Conservation (phyloP, 352 stramenopile genomes). For the Poterioochromonas sp. region DNA sequence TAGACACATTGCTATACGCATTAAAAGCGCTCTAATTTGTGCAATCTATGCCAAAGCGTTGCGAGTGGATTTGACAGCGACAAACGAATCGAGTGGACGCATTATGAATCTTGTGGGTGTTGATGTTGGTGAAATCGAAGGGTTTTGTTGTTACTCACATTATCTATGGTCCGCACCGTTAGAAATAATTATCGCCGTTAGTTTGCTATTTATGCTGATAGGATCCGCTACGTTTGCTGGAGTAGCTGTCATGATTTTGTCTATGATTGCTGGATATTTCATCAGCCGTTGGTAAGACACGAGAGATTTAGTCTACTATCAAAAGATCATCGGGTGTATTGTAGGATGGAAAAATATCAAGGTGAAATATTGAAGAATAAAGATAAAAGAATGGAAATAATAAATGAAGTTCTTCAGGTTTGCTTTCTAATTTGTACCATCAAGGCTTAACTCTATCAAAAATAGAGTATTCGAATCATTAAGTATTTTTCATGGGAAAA, state of each 20-base stretch:
- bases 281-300: too few species aligned
- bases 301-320: too few species aligned
- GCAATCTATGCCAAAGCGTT: not conserved
- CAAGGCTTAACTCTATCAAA: constrained; percentile 92
- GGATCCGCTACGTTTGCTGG: not conserved
- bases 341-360: constrained; percentile 15
- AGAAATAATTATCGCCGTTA: not conserved
- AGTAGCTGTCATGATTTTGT: not conserved
- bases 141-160: constrained; percentile 28
- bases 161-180: constrained; percentile 19
- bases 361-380: not conserved
- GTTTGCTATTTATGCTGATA: not conserved
- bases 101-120: constrained; percentile 10
- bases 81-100: not conserved
- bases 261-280: not conserved
- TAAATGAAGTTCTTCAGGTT: constrained; percentile 34
- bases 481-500: constrained; percentile 72
- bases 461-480: constrained; percentile 79
- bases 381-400: not conserved
- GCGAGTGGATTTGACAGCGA: not conserved
- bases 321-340: too few species aligned
- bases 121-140: not conserved
- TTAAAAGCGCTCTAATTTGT: constrained; percentile 9
- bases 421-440: constrained; percentile 93
- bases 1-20: constrained; percentile 20